Base-by-base conservation (phyloP, 371 early-diverging fungal species). In the Cladochytrium tenue region DNA sequence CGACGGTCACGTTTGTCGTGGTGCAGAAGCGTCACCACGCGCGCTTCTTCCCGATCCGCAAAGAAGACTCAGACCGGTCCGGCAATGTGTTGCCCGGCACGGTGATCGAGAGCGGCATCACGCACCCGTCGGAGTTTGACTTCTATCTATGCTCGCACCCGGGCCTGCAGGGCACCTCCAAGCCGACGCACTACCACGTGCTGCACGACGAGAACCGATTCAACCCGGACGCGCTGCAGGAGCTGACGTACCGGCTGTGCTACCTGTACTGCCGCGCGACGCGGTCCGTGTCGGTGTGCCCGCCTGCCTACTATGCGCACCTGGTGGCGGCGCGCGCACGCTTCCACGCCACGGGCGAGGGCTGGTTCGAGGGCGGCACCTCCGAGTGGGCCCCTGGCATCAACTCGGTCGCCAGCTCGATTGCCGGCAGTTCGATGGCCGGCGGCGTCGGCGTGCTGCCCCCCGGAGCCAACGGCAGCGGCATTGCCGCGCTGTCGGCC, bases 1-100 rank as follows among this genome's bases (percentile, higher is more conserved):
- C 97, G 0, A 82, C 87, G 30, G 76, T 99, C 58, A 97, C 95
- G 0, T 98, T 92, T 71, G 81, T 98, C 31, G 87, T 94, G 0
- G 96, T 94, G 3, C 95, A 97, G 72, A 98, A 99, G 78, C 88
- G 98, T 30, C 99, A 99, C 74, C 94, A 95, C 69, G 90, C 94
- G 26, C 81, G 95, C 15, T 96, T 99, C 81, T 93, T 94, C 86
- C 91, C 93, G 0, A 83, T 88, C 25, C 79, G 85, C 13, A 76
- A 75, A 34, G 81, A 85, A 36, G 86, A 89, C 43, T 76, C 80
- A 2, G 84, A 86, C 51, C 25, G 67, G n/a, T 77, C 78, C 2
- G 92, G 92, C 1, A 95, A 95, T 78, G 86, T 90, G 25, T 68
- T 81, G 10, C 93, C 99, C 23, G 99, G 99, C 20, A 95, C 95